Evolutionary conservation across 1,284 basidiomycete genomes (phyloP).

Genomic region (Sanghuangporus weigelae): DNA sequence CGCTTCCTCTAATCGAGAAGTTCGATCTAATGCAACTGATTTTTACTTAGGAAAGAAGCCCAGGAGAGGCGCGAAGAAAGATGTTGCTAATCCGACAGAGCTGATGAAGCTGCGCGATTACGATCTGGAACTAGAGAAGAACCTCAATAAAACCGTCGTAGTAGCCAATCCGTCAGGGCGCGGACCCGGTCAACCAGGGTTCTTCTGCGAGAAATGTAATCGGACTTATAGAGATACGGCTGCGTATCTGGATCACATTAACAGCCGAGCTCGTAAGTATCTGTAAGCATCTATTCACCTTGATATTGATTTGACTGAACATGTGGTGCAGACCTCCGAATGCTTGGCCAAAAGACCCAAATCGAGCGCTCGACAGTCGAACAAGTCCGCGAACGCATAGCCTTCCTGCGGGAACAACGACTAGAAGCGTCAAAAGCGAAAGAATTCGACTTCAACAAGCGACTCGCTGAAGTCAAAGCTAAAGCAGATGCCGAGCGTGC

Average conservation of each 20-base stretch:
- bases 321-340: conserved; percentile 68
- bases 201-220: conserved; percentile 87
- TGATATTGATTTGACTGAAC: background rate
- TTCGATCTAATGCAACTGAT: background rate
- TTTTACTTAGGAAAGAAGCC: conserved; percentile 73
- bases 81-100: conserved; percentile 85
- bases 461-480: conserved; percentile 78
- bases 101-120: conserved; percentile 81
- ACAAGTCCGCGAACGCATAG: conserved; percentile 89
- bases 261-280: conserved; percentile 84
- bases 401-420: conserved; percentile 80
- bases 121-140: conserved; percentile 85
- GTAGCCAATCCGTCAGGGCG: conserved; percentile 76
- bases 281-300: background rate
- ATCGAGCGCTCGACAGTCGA: conserved; percentile 86
- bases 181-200: conserved; percentile 86
- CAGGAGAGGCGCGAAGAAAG: conserved; percentile 52
- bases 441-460: conserved; percentile 88
- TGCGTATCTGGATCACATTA: conserved; percentile 94
- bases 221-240: conserved; percentile 91
- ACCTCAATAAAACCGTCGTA: conserved; percentile 88
- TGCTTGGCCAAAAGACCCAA: conserved; percentile 91
- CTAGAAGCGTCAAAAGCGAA: conserved; percentile 77
- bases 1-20: background rate
- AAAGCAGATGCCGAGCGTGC: conserved; percentile 60